These are phyloP conservation scores for Avena sativa DNA, from an alignment of 176 grass and related monocot species.

Conservation along the genomic window DNA sequence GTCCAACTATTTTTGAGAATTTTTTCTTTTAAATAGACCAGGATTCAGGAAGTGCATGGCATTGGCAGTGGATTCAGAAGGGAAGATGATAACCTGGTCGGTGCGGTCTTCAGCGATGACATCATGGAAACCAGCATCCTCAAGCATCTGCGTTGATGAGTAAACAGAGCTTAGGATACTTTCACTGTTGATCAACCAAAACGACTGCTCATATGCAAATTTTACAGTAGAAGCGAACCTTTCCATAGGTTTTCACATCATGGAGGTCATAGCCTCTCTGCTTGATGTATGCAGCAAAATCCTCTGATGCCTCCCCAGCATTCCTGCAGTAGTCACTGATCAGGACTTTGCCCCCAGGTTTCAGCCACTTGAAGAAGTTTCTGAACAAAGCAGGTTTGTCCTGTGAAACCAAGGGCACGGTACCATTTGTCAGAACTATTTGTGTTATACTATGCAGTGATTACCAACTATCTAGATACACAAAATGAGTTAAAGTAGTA, in stretches of 20 bases:
- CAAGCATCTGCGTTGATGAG: slow-evolving; percentile 66
- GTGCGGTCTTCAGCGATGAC: slow-evolving; percentile 87
- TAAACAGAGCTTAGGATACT: slow-evolving; percentile 6
- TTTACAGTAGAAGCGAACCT: slow-evolving; percentile 58
- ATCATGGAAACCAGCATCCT: slow-evolving; percentile 77
- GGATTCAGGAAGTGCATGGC: background rate
- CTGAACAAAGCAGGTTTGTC: slow-evolving; percentile 86
- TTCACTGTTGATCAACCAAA: background rate
- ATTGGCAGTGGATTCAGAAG: background rate
- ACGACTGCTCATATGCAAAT: background rate
- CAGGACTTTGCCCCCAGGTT: slow-evolving; percentile 89
- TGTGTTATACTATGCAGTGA: background rate
- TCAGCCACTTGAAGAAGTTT: slow-evolving; percentile 94
- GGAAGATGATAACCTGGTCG: slow-evolving; percentile 61
- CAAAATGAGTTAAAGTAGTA: background rate
- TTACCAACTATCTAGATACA: background rate
- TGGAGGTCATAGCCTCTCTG: slow-evolving; percentile 95
- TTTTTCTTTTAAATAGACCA: background rate
- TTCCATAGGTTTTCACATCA: slow-evolving; percentile 83
- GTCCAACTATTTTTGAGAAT: background rate
- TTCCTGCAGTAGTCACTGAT: slow-evolving; percentile 96
- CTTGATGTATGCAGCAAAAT: slow-evolving; percentile 80
- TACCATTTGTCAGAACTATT: slow-evolving; percentile 19
- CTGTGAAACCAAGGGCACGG: slow-evolving; percentile 44
- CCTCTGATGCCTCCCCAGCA: slow-evolving; percentile 71